Evolutionary conservation across 495 filamentous ascomycete genomes (phyloP), one percentile per base, ranked within the genome.

Genomic region (Penicillium waksmanii): DNA sequence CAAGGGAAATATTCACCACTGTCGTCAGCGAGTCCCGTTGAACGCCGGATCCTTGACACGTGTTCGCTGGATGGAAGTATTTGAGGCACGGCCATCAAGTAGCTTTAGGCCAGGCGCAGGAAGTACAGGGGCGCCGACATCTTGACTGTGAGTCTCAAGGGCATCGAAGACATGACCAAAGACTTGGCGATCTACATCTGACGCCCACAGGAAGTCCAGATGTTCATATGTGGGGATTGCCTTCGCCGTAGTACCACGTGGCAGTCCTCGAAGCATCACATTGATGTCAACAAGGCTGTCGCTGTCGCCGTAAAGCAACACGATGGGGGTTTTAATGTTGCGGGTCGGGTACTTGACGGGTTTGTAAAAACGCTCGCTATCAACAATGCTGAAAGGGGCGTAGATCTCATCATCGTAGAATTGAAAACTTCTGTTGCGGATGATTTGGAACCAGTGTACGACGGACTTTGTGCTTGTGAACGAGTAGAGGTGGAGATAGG

Each of bases 381-480:
- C 81, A 9, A 80, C 80, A 27, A 86, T 59, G 49, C 78, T 80
- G 46, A 91, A 75, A 2, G 85, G 84, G 4, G 82, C 80, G 56
- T 89, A 87, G 7, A 95, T 83, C 66, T 97, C 94, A 66, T 98
- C 95, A 66, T 98, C 95, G 71, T 92, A 98, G 89, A 98, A 97
- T 73, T 98, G 95, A 70, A 98, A 98, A 33, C 83, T 89, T 62
- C 90, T 88, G 66, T 93, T 97, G 47, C 95, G 87, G 62, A 98
- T 98, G 65, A 98, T 97, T 68, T 98, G 95, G 74, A 98, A 98
- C 95, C 95, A 98, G 66, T 98, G 95, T 0, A 98, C 95, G 9
- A 97, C 91, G 13, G 87, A 90, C 68, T 98, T 98, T 57, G 92
- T 96, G 68, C 90, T 94, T 1, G 95, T 97, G 70, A 92, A 98